These are phyloP conservation scores for Fusarium torulosum DNA, from an alignment of 2,329 filamentous ascomycete species.

Conservation along the genomic window DNA sequence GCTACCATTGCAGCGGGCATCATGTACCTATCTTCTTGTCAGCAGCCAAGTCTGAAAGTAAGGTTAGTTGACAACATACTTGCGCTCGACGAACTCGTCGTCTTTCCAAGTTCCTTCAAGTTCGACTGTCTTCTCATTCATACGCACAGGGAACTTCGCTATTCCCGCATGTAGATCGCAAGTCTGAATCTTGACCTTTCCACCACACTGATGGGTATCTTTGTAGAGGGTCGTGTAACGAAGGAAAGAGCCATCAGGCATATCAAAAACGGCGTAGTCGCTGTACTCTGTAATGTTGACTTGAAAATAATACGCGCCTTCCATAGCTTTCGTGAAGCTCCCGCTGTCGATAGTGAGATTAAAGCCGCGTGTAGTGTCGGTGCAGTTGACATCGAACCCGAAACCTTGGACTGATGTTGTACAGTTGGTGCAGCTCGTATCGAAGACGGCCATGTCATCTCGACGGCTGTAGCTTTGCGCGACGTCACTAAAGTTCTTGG, in stretches of 20 bases:
- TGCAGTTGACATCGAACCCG: constrained; percentile 39
- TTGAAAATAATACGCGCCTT: constrained; percentile 30
- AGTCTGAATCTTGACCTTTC: constrained; percentile 31
- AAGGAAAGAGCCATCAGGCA: constrained; percentile 31
- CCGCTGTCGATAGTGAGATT: constrained; percentile 11
- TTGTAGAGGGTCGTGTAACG: constrained; percentile 37
- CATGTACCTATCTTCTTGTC: constrained; percentile 26
- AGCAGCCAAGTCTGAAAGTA: accelerated
- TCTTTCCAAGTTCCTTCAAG: constrained; percentile 33
- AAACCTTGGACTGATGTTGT: constrained; percentile 29
- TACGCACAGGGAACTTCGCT: constrained; percentile 19
- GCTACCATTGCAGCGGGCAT: constrained; percentile 3
- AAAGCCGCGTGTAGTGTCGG: constrained; percentile 19
- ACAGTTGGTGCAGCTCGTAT: constrained; percentile 34
- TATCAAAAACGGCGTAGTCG: background rate
- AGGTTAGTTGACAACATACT: constrained; percentile 1
- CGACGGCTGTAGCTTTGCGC: constrained; percentile 39
- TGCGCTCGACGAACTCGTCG: constrained; percentile 36
- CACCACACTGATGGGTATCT: constrained; percentile 19
- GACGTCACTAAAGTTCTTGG: constrained; percentile 39
- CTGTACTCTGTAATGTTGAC: constrained; percentile 35
- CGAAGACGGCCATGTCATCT: constrained; percentile 26
- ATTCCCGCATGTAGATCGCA: constrained; percentile 41
- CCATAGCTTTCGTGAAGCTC: constrained; percentile 16
- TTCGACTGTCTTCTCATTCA: constrained; percentile 14